Evolutionary conservation across 345 rosid genomes (phyloP).

Genomic region (Clausena lansium): DNA sequence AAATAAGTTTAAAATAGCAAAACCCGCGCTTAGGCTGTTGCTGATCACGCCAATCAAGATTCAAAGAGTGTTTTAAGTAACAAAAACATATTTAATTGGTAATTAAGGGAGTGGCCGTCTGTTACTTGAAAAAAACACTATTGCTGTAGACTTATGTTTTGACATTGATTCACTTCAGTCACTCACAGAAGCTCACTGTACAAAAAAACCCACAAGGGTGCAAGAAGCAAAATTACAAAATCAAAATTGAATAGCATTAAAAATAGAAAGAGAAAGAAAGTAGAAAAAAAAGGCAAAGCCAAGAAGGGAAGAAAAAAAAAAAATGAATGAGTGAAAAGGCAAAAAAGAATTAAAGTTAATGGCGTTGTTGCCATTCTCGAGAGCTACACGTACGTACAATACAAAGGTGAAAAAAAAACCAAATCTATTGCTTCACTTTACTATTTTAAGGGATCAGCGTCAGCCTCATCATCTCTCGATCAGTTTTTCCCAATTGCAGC

Average conservation of each 20-base stretch:
- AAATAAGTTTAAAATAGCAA: not conserved
- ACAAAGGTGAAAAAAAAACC: not conserved
- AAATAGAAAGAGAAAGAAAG: not conserved
- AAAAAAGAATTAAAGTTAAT: not conserved
- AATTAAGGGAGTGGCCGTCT: not conserved
- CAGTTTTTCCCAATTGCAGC: not conserved
- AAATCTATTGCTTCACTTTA: not conserved
- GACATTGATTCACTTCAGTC: not conserved
- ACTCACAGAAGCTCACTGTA: not conserved
- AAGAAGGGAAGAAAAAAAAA: too few relatives aligned
- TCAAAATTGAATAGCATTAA: not conserved
- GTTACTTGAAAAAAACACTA: constrained; percentile 1
- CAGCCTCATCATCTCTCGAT: not conserved
- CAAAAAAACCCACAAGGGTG: too few relatives aligned
- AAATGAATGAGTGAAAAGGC: not conserved
- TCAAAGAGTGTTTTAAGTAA: not conserved
- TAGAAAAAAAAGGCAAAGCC: not conserved
- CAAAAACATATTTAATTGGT: not conserved
- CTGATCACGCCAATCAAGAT: not conserved
- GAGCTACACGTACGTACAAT: not conserved
- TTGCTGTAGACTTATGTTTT: constrained; percentile 6
- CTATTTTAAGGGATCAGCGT: constrained; percentile 5
- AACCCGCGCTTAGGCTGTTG: constrained; percentile 1
- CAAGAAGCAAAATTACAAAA: not conserved
- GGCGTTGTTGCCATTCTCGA: not conserved